A percentile compares a stretch with the other conserved stretches of the same genome.
Evolutionary conservation across 805 yeast species (phyloP).

Genomic region (Ogataea methanolica): DNA sequence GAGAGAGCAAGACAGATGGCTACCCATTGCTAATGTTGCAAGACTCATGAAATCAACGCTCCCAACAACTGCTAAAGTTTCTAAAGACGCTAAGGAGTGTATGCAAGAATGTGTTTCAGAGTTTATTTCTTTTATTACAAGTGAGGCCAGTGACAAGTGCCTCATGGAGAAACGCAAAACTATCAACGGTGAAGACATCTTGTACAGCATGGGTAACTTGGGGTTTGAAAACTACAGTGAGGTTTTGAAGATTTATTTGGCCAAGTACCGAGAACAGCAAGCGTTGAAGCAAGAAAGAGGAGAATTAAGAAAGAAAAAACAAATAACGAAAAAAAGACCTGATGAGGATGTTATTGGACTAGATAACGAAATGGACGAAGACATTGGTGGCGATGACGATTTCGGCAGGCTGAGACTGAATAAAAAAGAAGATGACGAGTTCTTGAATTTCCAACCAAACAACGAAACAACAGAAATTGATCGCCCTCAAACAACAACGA

Average conservation of each 20-base stretch:
- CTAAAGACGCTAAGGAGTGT: slow-evolving; percentile 76
- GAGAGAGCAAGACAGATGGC: slow-evolving; percentile 57
- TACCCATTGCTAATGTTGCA: slow-evolving; percentile 63
- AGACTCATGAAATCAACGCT: slow-evolving; percentile 72
- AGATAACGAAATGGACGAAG: slow-evolving; percentile 7
- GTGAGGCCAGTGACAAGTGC: slow-evolving; percentile 62
- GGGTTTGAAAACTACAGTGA: slow-evolving; percentile 72
- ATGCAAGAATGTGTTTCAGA: slow-evolving; percentile 57
- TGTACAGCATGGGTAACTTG: slow-evolving; percentile 57
- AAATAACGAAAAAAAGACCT: slow-evolving; percentile 4
- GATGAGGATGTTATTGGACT: not conserved
- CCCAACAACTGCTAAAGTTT: slow-evolving; percentile 69
- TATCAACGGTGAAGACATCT: slow-evolving; percentile 64
- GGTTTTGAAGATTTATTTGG: slow-evolving; percentile 61
- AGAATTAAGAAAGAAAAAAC: slow-evolving; percentile 35
- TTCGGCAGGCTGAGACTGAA: not conserved
- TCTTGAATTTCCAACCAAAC: slow-evolving; percentile 8
- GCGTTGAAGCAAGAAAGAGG: slow-evolving; percentile 67
- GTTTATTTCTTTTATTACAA: slow-evolving; percentile 63
- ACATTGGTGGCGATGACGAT: not conserved
- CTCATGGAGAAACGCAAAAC: slow-evolving; percentile 63
- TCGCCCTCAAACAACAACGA: not conserved
- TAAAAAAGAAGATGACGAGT: slow-evolving; percentile 17
- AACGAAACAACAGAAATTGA: not conserved
- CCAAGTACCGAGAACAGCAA: slow-evolving; percentile 70